Base-by-base conservation (phyloP, 169 alveolate species). In the Condylostoma magnum region DNA sequence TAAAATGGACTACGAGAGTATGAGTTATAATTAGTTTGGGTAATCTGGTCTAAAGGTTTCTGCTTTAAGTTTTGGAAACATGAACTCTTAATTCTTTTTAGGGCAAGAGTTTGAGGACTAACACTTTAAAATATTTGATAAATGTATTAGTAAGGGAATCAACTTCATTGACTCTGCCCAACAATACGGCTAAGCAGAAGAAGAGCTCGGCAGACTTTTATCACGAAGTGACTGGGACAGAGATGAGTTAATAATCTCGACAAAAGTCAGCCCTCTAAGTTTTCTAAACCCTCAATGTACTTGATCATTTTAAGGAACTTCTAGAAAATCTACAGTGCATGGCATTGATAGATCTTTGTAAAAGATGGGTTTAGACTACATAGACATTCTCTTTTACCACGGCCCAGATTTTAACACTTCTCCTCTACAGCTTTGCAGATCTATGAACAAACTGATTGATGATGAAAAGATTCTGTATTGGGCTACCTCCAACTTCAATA, bases 101-200 rank as follows among this genome's bases (percentile, higher is more conserved):
- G n/a, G n/a, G n/a, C n/a, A n/a, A n/a, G n/a, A n/a, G n/a, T n/a
- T n/a, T 60, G 63, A n/a, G n/a, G n/a, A n/a, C n/a, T n/a, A n/a
- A n/a, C n/a, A n/a, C n/a, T n/a, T n/a, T n/a, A n/a, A n/a, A 60
- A n/a, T 6, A 58, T 63, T 33, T 66, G 47, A 15, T 65, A 82
- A 22, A 30, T 82, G 85, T 30, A 73, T 57, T 50, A 84, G 76
- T 50, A 36, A 43, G 10, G 91, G 91, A 33, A 72, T 87, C 27
- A 87, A 87, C 66, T 84, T 66, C 73, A 84, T 81, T 53, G 90
- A 86, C 63, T 82, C 93, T 33, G 93, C 93, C 3, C 90, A 86
- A 54, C 75, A 71, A 5, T 80, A 80, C 54, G 88, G 88, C 33
- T n/a, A 44, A 52, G 81, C 79, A 10, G 88, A 80, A 54, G 28